Base-by-base conservation (phyloP, 345 rosid genomes). In the Hypericum perforatum region DNA sequence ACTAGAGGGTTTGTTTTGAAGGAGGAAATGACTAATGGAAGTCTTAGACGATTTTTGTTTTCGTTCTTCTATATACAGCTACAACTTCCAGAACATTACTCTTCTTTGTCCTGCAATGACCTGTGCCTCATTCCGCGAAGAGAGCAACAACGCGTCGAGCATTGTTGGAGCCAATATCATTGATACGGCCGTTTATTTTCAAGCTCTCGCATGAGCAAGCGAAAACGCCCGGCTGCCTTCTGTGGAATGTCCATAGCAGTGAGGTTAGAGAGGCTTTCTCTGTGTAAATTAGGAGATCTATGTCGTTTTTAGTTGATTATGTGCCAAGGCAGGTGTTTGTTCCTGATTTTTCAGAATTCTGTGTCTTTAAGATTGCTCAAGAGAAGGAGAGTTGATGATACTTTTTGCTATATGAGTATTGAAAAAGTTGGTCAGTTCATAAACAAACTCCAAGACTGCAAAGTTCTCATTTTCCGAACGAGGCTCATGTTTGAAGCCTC, bases 31-130 rank as follows among this genome's bases (percentile, higher is more conserved):
- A 8, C 12, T 12, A 4, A 45, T 5, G 12, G 49, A 11, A n/a
- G n/a, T 7, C n/a, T 40, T 45, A 13, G 9, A 42, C 15, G n/a
- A n/a, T n/a, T n/a, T n/a, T n/a, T n/a, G n/a, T n/a, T n/a, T n/a
- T n/a, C n/a, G n/a, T n/a, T n/a, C 38, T 56, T 8, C 45, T 64
- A 41, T 41, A 29, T 68, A 60, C 71, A 85, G 89, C 40, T 85
- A 79, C 55, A 45, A 54, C 37, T 85, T 82, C 69, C 40, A 41
- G 53, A 70, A 64, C 46, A 50, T 69, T 48, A 68, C 70, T 43
- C 70, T 79, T 62, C 85, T 85, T 45, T 69, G 80, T 38, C 86
- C 76, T 4, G 85, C 94, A 0, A 76, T 85, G 89, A 79, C 89
- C 39, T 89, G 79, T 13, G 46, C 77, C 45, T 85, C 89, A 8